Conservation (phyloP, 192 early-diverging fungal species). For the Entophlyctis helioformis region DNA sequence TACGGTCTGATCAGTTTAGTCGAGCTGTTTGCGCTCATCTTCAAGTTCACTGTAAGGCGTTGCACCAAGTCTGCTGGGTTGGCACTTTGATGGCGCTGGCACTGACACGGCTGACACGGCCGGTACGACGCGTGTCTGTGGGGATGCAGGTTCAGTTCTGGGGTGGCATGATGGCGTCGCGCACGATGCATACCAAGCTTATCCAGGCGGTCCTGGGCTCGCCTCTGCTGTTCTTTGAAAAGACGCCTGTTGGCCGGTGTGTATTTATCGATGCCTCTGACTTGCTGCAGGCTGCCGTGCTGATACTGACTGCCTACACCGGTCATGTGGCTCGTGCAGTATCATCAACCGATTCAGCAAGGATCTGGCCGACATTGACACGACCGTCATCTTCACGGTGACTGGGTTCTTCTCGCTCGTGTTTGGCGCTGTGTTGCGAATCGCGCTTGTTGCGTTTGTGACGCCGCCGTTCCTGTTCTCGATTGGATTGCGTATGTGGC, state of each 20-base stretch:
- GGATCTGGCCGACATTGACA: constrained; percentile 14
- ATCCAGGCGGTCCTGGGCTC: constrained; percentile 20
- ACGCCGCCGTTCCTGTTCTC: constrained; percentile 57
- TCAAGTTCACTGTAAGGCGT: too few relatives aligned
- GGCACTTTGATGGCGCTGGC: too few relatives aligned
- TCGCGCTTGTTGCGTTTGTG: constrained; percentile 21
- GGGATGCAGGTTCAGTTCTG: constrained; percentile 4
- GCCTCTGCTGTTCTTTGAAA: constrained; percentile 24
- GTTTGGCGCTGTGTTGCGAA: constrained; percentile 4
- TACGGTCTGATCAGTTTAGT: constrained; percentile 15
- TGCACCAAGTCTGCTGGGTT: too few relatives aligned
- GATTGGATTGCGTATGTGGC: constrained; percentile 30
- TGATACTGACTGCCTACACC: too few relatives aligned
- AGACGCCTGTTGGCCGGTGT: constrained; percentile 25
- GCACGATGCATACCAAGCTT: constrained; percentile 14
- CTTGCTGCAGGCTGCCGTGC: too few relatives aligned
- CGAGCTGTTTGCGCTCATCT: constrained; percentile 13
- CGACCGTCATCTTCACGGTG: constrained; percentile 7
- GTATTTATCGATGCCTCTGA: too few relatives aligned
- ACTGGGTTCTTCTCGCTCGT: constrained; percentile 8
- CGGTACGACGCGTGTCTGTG: too few relatives aligned
- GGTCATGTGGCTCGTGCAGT: too few relatives aligned
- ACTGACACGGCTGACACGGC: too few relatives aligned
- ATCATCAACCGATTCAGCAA: constrained; percentile 75
- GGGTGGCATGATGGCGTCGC: constrained; percentile 8